Conservation (phyloP, 345 rosid genomes). For the Combretum micranthum region DNA sequence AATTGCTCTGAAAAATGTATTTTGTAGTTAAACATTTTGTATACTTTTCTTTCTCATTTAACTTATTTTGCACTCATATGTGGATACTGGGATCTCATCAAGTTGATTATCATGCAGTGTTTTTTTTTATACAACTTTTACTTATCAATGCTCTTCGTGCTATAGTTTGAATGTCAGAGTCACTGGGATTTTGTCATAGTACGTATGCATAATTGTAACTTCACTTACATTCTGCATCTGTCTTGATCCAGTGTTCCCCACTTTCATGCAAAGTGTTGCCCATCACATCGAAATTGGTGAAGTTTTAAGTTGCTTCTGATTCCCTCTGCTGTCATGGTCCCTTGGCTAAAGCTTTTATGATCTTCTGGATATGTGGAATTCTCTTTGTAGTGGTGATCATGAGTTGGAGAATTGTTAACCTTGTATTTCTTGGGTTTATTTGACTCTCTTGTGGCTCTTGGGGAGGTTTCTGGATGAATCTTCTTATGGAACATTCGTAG, state of each 20-base stretch:
- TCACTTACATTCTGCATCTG: constrained; percentile 93
- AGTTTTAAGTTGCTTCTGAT: constrained; percentile 29
- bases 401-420: constrained; percentile 15
- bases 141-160: no score
- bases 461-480: constrained; percentile 62
- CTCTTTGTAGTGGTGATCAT: constrained; percentile 13
- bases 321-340: constrained; percentile 22
- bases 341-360: constrained; percentile 19
- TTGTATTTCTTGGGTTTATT: constrained; percentile 11
- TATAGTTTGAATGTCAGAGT: constrained; percentile 1
- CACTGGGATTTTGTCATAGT: constrained; percentile 1
- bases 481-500: constrained; percentile 59
- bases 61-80: no score
- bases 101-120: not conserved
- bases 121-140: not conserved
- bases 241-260: constrained; percentile 82
- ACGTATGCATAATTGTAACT: not conserved
- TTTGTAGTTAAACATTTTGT: no score
- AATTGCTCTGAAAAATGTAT: no score
- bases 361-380: constrained; percentile 19
- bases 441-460: constrained; percentile 19
- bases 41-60: no score
- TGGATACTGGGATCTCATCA: not conserved
- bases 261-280: constrained; percentile 28
- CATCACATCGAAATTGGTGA: constrained; percentile 23